phyloP scores from a whole-genome alignment of 2,329 filamentous ascomycete species.

The Sporothrix brasiliensis region DNA sequence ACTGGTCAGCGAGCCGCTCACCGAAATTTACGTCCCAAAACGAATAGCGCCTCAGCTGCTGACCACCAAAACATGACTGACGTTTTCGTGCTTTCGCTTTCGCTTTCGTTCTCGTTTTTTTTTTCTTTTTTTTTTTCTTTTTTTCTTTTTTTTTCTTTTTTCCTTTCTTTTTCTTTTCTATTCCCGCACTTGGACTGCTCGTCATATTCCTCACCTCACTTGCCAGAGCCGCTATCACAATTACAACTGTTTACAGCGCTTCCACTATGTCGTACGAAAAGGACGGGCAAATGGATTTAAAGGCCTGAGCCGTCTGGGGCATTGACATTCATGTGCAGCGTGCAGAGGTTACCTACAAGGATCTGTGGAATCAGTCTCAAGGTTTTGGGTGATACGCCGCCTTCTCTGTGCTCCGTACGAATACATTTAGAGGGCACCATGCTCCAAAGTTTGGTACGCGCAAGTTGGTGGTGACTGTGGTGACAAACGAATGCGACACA shows the following conservation, averaged over 20 bases:
- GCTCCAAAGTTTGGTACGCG: background rate
- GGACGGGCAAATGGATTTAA: too few relatives aligned
- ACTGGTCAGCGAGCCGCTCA: conserved; percentile 4
- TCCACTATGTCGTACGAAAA: too few relatives aligned
- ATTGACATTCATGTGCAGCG: too few relatives aligned
- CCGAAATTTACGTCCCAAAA: background rate
- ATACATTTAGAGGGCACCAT: background rate
- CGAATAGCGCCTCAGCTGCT: too few relatives aligned
- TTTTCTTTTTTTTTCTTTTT: background rate
- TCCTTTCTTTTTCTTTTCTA: background rate
- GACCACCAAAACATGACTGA: too few relatives aligned
- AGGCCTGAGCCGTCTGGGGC: too few relatives aligned
- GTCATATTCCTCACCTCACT: background rate
- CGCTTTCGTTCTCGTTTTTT: too few relatives aligned
- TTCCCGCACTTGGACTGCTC: background rate
- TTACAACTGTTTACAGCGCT: background rate
- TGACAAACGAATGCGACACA: background rate
- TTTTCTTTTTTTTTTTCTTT: background rate
- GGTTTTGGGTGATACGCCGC: background rate
- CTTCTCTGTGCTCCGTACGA: background rate
- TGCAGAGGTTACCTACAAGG: too few relatives aligned
- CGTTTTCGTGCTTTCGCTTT: too few relatives aligned
- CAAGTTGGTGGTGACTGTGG: background rate
- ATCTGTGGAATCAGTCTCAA: background rate
- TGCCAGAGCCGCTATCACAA: background rate